Conservation (phyloP, 2,329 filamentous ascomycete genomes). For the Ceratocystis variospora region DNA sequence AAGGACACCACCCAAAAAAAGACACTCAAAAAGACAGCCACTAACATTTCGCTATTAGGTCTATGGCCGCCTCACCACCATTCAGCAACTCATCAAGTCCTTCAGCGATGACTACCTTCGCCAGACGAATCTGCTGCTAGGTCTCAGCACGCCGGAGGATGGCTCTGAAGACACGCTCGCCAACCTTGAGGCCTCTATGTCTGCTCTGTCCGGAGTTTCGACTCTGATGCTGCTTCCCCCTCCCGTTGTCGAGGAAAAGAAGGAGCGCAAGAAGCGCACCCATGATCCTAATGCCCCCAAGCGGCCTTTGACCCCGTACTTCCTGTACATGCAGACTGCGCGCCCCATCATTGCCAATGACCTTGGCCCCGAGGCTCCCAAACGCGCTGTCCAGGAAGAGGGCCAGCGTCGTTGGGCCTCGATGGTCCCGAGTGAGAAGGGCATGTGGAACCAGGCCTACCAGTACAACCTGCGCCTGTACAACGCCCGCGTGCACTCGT, state of each 20-base stretch:
- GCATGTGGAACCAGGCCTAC: slow-evolving; percentile 52
- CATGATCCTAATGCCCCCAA: slow-evolving; percentile 91
- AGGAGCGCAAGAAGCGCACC: slow-evolving; percentile 77
- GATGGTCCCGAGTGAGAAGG: slow-evolving; percentile 62
- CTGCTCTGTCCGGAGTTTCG: slow-evolving; percentile 34
- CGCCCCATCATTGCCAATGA: slow-evolving; percentile 70
- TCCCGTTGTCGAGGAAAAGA: slow-evolving; percentile 52
- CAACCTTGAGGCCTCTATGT: slow-evolving; percentile 38
- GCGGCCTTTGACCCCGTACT: slow-evolving; percentile 85
- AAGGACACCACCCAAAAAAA: slow-evolving; percentile 31
- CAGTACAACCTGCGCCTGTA: slow-evolving; percentile 54
- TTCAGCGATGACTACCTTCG: slow-evolving; percentile 75
- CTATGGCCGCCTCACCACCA: slow-evolving; percentile 52
- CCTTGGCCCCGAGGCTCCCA: slow-evolving; percentile 59
- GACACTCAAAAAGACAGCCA: not conserved
- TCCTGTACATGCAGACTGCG: slow-evolving; percentile 83
- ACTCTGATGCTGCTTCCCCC: slow-evolving; percentile 27
- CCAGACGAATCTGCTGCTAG: slow-evolving; percentile 73
- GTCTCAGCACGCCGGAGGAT: slow-evolving; percentile 40
- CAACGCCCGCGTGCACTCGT: slow-evolving; percentile 51
- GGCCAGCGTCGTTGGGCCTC: slow-evolving; percentile 73
- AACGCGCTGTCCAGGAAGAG: slow-evolving; percentile 77
- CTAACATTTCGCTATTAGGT: slow-evolving; percentile 28
- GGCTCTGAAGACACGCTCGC: slow-evolving; percentile 34
- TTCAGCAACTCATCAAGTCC: slow-evolving; percentile 65